Evolutionary conservation across 371 early-diverging fungal species (phyloP), one percentile per base, ranked within the genome.

Genomic region (Funneliformis caledonium): DNA sequence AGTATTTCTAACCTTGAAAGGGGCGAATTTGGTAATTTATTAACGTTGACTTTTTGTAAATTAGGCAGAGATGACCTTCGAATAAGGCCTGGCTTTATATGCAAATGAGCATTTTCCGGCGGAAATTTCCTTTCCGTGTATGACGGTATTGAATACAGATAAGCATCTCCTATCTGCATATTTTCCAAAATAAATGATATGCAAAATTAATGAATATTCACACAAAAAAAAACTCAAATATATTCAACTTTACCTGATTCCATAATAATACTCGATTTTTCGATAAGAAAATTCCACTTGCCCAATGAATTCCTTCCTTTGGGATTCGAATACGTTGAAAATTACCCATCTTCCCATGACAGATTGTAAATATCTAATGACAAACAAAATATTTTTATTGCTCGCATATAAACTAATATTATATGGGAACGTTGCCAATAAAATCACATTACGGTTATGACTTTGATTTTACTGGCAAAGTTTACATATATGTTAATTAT

Each of bases 301-400:
- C 14, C 80, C 80, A 79, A 59, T 42, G 47, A n/a, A 11, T 48
- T 11, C 37, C 67, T 7, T 43, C 22, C 11, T 79, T 68, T 19
- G 60, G 42, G 14, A 26, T 22, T 60, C 10, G 43, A 22, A 79
- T 79, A 26, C 59, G 42, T 59, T 79, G 80, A 56, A 79, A 26
- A 70, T 79, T 79, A 26, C 59, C 12, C 60, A 72, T 65, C 45
- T 22, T 70, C 37, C 65, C 72, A 9, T 72, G 19, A 42, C 60
- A 33, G 50, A 79, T 60, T 70, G 72, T 79, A 22, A 79, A 70
- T 72, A 61, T 70, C 80, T 79, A 59, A 70, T 16, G 37, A 67
- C 56, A 7, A 52, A 16, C 7, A 19, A 56, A 33, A n/a, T 37
- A 10, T 22, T 52, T 52, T 56, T n/a, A 31, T 67, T 50, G 33